Evolutionary conservation across 805 yeast genomes (phyloP).

Genomic region (Lipomyces sp.): DNA sequence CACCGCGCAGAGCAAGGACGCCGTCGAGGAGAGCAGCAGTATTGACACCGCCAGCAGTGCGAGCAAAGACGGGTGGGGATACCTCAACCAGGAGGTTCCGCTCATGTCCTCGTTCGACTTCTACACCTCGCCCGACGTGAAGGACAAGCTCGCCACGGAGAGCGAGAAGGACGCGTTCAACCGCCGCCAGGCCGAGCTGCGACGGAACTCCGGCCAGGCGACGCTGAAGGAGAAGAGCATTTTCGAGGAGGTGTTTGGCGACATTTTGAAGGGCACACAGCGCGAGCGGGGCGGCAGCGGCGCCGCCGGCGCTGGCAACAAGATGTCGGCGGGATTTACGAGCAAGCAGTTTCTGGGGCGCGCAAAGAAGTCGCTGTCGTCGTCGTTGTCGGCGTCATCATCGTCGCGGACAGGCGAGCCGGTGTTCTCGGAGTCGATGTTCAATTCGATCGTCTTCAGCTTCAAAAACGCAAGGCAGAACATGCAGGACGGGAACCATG

Average conservation of each 20-base stretch:
- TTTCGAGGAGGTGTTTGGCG: conserved; percentile 19
- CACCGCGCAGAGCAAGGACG: background rate
- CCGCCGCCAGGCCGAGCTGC: conserved; percentile 4
- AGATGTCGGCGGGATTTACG: background rate
- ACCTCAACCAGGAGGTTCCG: conserved; percentile 1
- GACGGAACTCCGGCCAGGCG: conserved; percentile 10
- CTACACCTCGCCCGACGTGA: background rate
- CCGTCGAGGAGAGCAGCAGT: background rate
- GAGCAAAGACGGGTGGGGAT: background rate
- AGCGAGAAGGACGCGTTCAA: background rate
- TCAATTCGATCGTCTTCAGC: no score
- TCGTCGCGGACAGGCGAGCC: no score
- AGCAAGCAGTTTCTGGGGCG: no score
- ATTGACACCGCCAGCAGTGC: no score
- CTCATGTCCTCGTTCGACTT: background rate
- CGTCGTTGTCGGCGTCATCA: no score
- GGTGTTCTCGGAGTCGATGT: background rate
- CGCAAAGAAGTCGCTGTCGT: no score
- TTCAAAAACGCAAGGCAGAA: background rate
- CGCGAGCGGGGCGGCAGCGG: background rate
- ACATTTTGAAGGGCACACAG: conserved; percentile 5
- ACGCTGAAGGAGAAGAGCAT: conserved; percentile 15
- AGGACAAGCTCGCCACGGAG: background rate
- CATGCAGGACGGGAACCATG: no score
- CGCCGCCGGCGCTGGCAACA: background rate